Evolutionary conservation across 1,284 basidiomycete genomes (phyloP).

Genomic region (Papiliotrema terrestris): DNA sequence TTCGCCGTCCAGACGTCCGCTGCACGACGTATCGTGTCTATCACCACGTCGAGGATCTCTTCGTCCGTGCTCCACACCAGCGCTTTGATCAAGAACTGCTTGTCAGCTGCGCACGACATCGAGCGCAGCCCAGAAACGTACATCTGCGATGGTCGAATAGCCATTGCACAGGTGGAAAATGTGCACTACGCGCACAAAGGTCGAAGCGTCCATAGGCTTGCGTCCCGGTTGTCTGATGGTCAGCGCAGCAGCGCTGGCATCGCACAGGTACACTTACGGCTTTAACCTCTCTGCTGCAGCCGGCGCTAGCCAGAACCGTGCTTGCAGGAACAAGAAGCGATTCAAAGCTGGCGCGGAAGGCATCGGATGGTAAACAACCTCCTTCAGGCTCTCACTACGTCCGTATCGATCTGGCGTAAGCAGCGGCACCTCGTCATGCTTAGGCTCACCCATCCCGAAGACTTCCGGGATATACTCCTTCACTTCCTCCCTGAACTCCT

Average conservation of each 20-base stretch:
- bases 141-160: conserved; percentile 39
- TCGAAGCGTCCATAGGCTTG: conserved; percentile 37
- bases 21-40: conserved; percentile 38
- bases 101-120: conserved; percentile 10
- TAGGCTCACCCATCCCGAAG: conserved; percentile 32
- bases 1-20: conserved; percentile 46
- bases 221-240: conserved; percentile 17
- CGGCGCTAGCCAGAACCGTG: conserved; percentile 37
- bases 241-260: not conserved
- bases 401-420: conserved; percentile 16
- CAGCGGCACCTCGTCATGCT: conserved; percentile 30
- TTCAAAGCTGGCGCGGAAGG: conserved; percentile 24
- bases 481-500: conserved; percentile 34
- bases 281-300: conserved; percentile 26
- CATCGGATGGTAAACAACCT: conserved; percentile 24
- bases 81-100: conserved; percentile 24
- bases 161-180: conserved; percentile 35
- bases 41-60: conserved; percentile 35
- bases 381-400: conserved; percentile 8
- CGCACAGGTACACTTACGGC: conserved; percentile 10
- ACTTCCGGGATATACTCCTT: conserved; percentile 44
- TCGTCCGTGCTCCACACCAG: conserved; percentile 33
- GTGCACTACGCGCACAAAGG: conserved; percentile 37
- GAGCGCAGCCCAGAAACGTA: conserved; percentile 9
- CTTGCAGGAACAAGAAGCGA: conserved; percentile 38